Percentiles rank a stretch among this genome's conserved stretches.
phyloP scores from a whole-genome alignment of 768 basidiomycete genomes.

The Termitomyces sp. region DNA sequence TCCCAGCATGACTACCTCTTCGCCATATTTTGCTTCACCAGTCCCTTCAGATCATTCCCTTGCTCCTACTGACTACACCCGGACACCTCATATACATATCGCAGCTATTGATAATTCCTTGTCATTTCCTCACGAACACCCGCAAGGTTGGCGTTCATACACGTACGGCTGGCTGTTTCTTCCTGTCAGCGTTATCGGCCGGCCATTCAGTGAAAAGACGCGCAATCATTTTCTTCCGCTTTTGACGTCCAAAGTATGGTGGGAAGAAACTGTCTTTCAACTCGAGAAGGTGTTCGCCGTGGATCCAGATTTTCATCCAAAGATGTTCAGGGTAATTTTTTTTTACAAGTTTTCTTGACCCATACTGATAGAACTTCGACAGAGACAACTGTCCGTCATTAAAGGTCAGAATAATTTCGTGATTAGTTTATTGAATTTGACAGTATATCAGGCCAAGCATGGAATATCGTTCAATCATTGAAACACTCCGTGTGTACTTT shows the following conservation, averaged over 20 bases:
- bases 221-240: slow-evolving; percentile 77
- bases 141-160: slow-evolving; percentile 70
- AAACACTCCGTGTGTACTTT: slow-evolving; percentile 59
- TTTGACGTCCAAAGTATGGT: slow-evolving; percentile 82
- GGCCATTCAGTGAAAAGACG: slow-evolving; percentile 81
- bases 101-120: slow-evolving; percentile 93
- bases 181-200: slow-evolving; percentile 79
- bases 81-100: slow-evolving; percentile 79
- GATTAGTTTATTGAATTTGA: not conserved
- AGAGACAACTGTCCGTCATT: slow-evolving; percentile 88
- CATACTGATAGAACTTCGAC: not conserved
- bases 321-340: slow-evolving; percentile 68
- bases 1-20: slow-evolving; percentile 30
- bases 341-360: not conserved
- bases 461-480: slow-evolving; percentile 83
- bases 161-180: slow-evolving; percentile 88
- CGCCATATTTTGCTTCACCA: slow-evolving; percentile 32
- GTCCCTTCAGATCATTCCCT: slow-evolving; percentile 29
- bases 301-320: slow-evolving; percentile 84
- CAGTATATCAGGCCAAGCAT: slow-evolving; percentile 57
- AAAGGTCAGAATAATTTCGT: slow-evolving; percentile 43
- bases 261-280: slow-evolving; percentile 81
- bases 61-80: slow-evolving; percentile 41
- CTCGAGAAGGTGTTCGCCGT: slow-evolving; percentile 72
- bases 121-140: slow-evolving; percentile 89